phyloP scores from a whole-genome alignment of 345 rosid species.

The Sisymbrium irio region DNA sequence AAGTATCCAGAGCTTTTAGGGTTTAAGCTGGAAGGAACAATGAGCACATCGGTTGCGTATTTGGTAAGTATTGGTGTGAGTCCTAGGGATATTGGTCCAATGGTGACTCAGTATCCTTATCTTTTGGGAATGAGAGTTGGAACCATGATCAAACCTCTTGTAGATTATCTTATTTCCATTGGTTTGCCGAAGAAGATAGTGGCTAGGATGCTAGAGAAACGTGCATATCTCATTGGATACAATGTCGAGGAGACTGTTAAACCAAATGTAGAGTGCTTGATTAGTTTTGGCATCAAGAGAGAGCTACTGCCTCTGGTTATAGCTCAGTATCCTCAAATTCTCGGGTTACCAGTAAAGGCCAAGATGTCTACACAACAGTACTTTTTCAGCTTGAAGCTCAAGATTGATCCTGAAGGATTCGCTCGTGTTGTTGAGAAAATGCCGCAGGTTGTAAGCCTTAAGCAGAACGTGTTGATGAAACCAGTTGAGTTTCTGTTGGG shows the following conservation, averaged over 20 bases:
- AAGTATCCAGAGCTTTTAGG: slow-evolving; percentile 93
- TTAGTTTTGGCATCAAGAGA: slow-evolving; percentile 73
- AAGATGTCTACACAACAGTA: slow-evolving; percentile 86
- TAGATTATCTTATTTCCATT: slow-evolving; percentile 64
- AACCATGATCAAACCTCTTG: slow-evolving; percentile 76
- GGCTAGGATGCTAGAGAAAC: slow-evolving; percentile 88
- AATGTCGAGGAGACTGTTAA: slow-evolving; percentile 86
- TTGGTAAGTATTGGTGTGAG: slow-evolving; percentile 86
- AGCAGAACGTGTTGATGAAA: slow-evolving; percentile 79
- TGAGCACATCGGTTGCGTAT: slow-evolving; percentile 88
- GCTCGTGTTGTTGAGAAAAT: slow-evolving; percentile 72
- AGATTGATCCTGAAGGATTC: slow-evolving; percentile 81
- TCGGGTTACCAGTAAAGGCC: slow-evolving; percentile 82
- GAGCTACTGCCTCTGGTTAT: slow-evolving; percentile 55
- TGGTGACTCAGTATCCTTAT: slow-evolving; percentile 90
- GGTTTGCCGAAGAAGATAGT: slow-evolving; percentile 78
- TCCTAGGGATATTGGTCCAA: slow-evolving; percentile 92
- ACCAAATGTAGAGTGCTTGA: slow-evolving; percentile 75
- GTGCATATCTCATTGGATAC: slow-evolving; percentile 77
- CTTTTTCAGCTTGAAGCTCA: slow-evolving; percentile 77
- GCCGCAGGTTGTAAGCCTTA: slow-evolving; percentile 88
- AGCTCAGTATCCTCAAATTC: slow-evolving; percentile 79
- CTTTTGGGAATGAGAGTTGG: slow-evolving; percentile 93
- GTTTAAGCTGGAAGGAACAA: slow-evolving; percentile 89
- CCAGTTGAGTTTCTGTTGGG: slow-evolving; percentile 77